These are phyloP conservation scores for Penicillium sp. DNA, from an alignment of 2,329 filamentous ascomycete genomes.

Conservation along the genomic window DNA sequence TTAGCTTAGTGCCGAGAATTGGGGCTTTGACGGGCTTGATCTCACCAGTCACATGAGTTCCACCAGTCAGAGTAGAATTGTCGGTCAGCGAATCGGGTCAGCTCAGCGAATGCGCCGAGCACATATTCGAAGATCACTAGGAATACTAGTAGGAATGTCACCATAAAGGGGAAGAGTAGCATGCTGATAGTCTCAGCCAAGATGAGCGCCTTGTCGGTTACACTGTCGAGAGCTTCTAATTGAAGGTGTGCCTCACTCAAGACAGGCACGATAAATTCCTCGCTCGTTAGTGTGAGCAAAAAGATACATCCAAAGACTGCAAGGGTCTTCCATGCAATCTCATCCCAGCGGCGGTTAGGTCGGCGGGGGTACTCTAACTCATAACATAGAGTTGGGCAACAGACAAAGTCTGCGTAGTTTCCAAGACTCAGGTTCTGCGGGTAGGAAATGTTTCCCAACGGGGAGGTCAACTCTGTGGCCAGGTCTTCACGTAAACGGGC, in stretches of 20 bases:
- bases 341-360: conserved; percentile 74
- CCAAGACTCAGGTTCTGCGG: conserved; percentile 81
- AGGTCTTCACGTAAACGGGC: conserved; percentile 80
- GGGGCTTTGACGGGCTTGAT: background rate
- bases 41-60: conserved; percentile 62
- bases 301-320: conserved; percentile 98
- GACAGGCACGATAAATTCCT: conserved; percentile 94
- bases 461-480: conserved; percentile 87
- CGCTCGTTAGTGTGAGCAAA: conserved; percentile 84
- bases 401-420: conserved; percentile 86
- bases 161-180: conserved; percentile 96
- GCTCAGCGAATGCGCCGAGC: conserved; percentile 90
- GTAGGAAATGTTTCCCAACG: conserved; percentile 87
- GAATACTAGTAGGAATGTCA: conserved; percentile 93
- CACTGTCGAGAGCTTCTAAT: conserved; percentile 55
- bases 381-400: conserved; percentile 96
- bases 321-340: conserved; percentile 81
- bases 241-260: conserved; percentile 72
- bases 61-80: conserved; percentile 86
- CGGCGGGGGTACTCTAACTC: conserved; percentile 94
- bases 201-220: conserved; percentile 75
- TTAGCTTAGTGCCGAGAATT: background rate
- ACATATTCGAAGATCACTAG: conserved; percentile 98
- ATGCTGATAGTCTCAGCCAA: conserved; percentile 88
- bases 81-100: conserved; percentile 89